Conservation (phyloP, 768 basidiomycete species). For the Tricholoma terreum region DNA sequence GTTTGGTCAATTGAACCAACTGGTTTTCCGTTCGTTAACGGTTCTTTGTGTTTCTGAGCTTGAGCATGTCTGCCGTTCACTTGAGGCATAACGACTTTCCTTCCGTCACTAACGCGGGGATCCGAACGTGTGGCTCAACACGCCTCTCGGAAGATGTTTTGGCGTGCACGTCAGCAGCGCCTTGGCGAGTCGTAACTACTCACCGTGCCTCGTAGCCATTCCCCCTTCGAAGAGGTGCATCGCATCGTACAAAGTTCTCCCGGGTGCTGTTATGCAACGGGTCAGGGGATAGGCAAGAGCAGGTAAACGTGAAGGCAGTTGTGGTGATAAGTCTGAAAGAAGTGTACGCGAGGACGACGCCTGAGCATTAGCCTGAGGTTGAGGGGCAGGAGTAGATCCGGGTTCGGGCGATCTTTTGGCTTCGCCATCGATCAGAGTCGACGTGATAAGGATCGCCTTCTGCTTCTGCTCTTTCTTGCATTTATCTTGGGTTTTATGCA, state of each 20-base stretch:
- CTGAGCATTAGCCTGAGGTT: constrained; percentile 24
- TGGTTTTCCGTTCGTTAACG: background rate
- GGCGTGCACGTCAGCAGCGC: background rate
- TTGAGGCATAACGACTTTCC: background rate
- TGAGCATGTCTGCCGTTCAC: background rate
- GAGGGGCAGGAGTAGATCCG: background rate
- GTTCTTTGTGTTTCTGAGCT: background rate
- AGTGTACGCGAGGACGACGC: constrained; percentile 26
- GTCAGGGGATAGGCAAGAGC: background rate
- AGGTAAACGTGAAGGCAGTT: no score
- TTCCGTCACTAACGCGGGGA: background rate
- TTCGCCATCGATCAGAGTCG: background rate
- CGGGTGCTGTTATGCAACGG: background rate
- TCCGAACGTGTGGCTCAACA: background rate
- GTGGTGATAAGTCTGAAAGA: background rate
- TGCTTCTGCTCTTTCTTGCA: background rate
- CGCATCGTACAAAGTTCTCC: background rate
- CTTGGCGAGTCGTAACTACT: background rate
- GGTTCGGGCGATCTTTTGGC: background rate
- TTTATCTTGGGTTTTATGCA: no score
- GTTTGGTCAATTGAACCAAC: background rate
- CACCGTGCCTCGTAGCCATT: no score
- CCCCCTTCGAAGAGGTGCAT: background rate
- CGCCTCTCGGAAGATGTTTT: no score
- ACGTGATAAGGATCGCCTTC: background rate